A percentile compares a stretch with the other conserved stretches of the same genome.
Evolutionary conservation across 192 early-diverging fungal genomes (phyloP).

Genomic region (Kickxella alabastrina): DNA sequence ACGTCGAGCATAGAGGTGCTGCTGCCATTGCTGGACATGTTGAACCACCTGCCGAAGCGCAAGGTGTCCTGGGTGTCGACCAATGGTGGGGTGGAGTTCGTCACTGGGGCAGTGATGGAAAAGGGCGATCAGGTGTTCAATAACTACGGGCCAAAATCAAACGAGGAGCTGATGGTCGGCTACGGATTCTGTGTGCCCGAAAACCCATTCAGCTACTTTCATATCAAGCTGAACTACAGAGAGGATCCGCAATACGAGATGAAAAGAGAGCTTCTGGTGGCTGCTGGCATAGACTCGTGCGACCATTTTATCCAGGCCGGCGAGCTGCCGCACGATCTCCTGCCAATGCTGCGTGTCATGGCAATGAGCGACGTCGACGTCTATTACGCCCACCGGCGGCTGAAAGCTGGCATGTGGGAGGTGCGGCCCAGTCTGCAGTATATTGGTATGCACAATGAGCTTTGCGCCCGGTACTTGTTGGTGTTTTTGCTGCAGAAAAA

Average conservation of each 20-base stretch:
- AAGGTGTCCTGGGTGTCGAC: conserved; percentile 54
- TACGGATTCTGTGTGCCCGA: conserved; percentile 66
- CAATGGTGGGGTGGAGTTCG: conserved; percentile 44
- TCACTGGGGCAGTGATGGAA: conserved; percentile 23
- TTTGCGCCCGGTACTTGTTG: conserved; percentile 53
- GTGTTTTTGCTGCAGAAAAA: conserved; percentile 48
- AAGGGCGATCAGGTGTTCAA: conserved; percentile 56
- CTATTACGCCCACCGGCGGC: conserved; percentile 8
- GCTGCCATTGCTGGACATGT: conserved; percentile 60
- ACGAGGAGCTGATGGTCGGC: conserved; percentile 67
- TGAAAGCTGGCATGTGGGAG: background rate
- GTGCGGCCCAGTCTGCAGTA: conserved; percentile 17
- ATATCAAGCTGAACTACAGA: conserved; percentile 59
- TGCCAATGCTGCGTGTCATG: conserved; percentile 60
- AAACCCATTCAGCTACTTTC: conserved; percentile 58
- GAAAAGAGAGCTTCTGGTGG: conserved; percentile 51
- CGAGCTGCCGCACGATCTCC: conserved; percentile 48
- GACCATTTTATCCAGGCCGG: conserved; percentile 52
- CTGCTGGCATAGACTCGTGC: conserved; percentile 20
- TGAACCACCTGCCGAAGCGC: conserved; percentile 61
- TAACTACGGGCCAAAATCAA: conserved; percentile 72
- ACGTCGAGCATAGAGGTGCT: conserved; percentile 43
- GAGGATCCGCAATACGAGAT: conserved; percentile 47
- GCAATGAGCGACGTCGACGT: conserved; percentile 61
- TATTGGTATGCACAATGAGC: conserved; percentile 57